Evolutionary conservation across 78 protist species (phyloP).

Genomic region (Cavenderia fasciculata): DNA sequence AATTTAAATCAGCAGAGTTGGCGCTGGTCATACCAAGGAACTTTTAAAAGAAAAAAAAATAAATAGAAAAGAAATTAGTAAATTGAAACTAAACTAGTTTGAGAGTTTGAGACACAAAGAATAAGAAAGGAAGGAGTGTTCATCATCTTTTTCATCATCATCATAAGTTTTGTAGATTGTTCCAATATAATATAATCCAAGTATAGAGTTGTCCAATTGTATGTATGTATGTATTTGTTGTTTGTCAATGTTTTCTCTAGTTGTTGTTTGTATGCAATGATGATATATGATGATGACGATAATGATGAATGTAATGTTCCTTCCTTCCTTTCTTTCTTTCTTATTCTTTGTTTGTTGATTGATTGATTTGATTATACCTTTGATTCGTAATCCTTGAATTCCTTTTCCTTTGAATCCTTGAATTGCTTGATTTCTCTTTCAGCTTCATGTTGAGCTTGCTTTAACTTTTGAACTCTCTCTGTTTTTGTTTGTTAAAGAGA

Average conservation of each 20-base stretch:
- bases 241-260: too few species aligned
- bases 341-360: too few species aligned
- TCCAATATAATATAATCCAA: background rate
- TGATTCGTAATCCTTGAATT: slow-evolving; percentile 62
- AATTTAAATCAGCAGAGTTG: slow-evolving; percentile 36
- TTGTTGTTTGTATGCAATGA: too few species aligned
- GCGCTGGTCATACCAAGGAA: slow-evolving; percentile 46
- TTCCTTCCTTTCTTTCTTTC: too few species aligned
- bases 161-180: background rate
- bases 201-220: too few species aligned
- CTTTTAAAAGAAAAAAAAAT: background rate
- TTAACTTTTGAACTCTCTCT: slow-evolving; percentile 64
- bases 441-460: slow-evolving; percentile 65
- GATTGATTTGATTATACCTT: too few species aligned
- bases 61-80: background rate
- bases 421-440: slow-evolving; percentile 59
- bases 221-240: too few species aligned
- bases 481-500: too few species aligned
- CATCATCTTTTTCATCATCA: background rate
- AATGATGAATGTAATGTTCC: too few species aligned
- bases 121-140: background rate
- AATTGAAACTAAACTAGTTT: too few species aligned
- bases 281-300: background rate
- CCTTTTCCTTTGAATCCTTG: slow-evolving; percentile 54
- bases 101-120: background rate